Base-by-base conservation (phyloP, 805 yeast genomes). In the Metahyphopichia silvanorum region DNA sequence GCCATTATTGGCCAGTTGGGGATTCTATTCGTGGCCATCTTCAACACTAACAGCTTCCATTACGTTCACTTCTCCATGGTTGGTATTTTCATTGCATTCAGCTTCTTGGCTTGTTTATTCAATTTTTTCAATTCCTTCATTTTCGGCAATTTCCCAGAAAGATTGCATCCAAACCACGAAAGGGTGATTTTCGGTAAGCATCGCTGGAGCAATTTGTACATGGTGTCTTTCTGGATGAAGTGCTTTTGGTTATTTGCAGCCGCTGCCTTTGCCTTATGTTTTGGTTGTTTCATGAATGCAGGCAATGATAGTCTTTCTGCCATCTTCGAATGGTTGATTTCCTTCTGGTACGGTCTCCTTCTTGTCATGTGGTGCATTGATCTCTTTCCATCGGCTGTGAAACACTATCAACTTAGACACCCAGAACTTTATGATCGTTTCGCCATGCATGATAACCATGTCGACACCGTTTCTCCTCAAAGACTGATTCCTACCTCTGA, bases 261-360 rank as follows among this genome's bases (percentile, higher is more conserved):
- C 1, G 63, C 81, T 12, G 76, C 65, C 0, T 71, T 85, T 50
- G 95, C 91, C 3, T 57, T 82, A 16, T 69, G 76, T 20, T 91
- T 86, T 43, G 87, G 77, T n/a, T 68, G 56, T 3, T 50, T 60
- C 31, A 48, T 52, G 53, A 52, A 55, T 9, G 32, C 35, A 1
- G 65, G 67, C 17, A 47, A 60, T 6, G 49, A 60, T 23, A 64
- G 71, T 41, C 63, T 71, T 20, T 69, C 79, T 25, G 88, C 88
- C 0, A 63, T 69, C 14, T 77, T 83, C 51, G 98, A 91, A 59
- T 91, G 98, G 98, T 52, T 79, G 3, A 58, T 89, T 26, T 79
- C 91, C n/a, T 89, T 80, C 58, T 80, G 86, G 78, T 89, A 84
- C 52, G 93, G 95, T 3, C 47, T 81, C 21, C 66, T 84, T 39